Evolutionary conservation across 192 early-diverging fungal genomes (phyloP).

Genomic region (Backusella morwellensis): DNA sequence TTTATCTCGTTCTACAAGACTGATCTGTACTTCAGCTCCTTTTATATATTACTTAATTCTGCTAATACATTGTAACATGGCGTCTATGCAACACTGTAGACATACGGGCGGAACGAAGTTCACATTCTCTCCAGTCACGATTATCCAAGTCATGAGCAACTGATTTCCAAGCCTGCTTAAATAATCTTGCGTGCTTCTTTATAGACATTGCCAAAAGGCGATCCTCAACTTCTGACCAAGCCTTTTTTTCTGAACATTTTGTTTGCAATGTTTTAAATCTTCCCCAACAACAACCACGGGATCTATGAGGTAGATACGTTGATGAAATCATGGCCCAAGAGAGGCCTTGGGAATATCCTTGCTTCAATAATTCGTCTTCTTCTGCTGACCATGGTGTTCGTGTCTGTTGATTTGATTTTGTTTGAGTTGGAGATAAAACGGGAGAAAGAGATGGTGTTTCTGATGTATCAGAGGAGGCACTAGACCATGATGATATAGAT

Average conservation of each 20-base stretch:
- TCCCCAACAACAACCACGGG: slow-evolving; percentile 35
- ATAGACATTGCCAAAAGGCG: slow-evolving; percentile 9
- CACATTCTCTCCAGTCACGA: slow-evolving; percentile 27
- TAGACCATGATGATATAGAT: slow-evolving; percentile 6
- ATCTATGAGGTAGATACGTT: slow-evolving; percentile 29
- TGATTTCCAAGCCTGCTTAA: slow-evolving; percentile 32
- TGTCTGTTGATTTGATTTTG: slow-evolving; percentile 12
- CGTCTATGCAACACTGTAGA: slow-evolving; percentile 8
- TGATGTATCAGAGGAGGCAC: not conserved
- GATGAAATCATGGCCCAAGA: slow-evolving; percentile 33
- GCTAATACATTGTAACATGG: slow-evolving; percentile 3
- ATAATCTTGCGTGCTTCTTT: slow-evolving; percentile 24
- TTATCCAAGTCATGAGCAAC: slow-evolving; percentile 22
- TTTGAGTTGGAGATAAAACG: not conserved
- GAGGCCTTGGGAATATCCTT: slow-evolving; percentile 29
- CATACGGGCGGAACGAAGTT: slow-evolving; percentile 6
- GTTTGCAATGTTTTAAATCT: slow-evolving; percentile 29
- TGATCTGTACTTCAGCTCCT: not conserved
- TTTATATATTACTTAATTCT: not conserved
- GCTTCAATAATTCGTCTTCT: slow-evolving; percentile 22
- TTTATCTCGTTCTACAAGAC: not conserved
- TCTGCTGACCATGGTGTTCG: slow-evolving; percentile 26
- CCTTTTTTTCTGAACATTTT: slow-evolving; percentile 7
- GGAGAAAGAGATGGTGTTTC: slow-evolving; percentile 2
- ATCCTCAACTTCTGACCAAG: slow-evolving; percentile 24